These are phyloP conservation scores for Priceomyces melissophilus DNA, from an alignment of 805 yeast species.

Conservation along the genomic window DNA sequence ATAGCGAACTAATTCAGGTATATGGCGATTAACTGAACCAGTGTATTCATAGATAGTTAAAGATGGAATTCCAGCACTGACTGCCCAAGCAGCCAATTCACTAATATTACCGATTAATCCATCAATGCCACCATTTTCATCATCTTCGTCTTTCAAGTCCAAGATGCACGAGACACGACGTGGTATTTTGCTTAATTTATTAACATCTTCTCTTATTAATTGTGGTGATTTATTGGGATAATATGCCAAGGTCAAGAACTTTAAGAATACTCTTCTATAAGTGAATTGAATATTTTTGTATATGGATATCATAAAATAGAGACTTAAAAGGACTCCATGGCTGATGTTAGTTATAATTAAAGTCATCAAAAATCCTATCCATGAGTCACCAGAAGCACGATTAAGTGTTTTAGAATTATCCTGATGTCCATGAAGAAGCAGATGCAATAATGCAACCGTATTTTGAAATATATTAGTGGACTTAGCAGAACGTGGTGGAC, in stretches of 20 bases:
- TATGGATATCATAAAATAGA: constrained; percentile 57
- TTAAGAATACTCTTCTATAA: constrained; percentile 51
- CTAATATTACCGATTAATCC: constrained; percentile 75
- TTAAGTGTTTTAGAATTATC: background rate
- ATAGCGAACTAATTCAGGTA: constrained; percentile 53
- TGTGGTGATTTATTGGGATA: constrained; percentile 75
- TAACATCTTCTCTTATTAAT: constrained; percentile 79
- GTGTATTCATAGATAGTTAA: constrained; percentile 76
- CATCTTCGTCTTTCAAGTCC: constrained; percentile 67
- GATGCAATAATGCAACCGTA: background rate
- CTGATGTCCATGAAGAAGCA: background rate
- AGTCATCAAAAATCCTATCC: background rate
- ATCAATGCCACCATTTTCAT: constrained; percentile 84
- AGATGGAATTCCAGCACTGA: constrained; percentile 78
- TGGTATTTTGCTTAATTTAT: constrained; percentile 72
- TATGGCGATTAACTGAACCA: constrained; percentile 56
- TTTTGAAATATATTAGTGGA: background rate
- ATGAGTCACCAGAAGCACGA: background rate
- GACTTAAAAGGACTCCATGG: constrained; percentile 46
- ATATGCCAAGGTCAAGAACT: constrained; percentile 59
- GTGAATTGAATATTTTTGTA: constrained; percentile 50
- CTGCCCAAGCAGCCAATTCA: constrained; percentile 80
- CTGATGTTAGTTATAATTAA: constrained; percentile 22
- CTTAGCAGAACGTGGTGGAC: background rate
- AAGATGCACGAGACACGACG: constrained; percentile 72